These are phyloP conservation scores for Blastocrithidia nonstop DNA, from an alignment of 208 protist genomes.

Conservation along the genomic window DNA sequence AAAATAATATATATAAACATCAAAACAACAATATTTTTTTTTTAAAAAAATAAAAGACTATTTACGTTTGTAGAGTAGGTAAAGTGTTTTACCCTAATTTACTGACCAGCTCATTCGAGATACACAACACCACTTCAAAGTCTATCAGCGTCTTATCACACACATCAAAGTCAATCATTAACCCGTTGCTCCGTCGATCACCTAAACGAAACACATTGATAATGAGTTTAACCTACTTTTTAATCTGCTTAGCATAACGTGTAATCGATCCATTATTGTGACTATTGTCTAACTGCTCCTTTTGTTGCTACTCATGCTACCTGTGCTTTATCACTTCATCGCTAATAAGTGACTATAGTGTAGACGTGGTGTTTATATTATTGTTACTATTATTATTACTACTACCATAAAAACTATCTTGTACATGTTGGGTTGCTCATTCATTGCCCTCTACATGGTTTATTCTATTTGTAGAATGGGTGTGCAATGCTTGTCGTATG, in stretches of 20 bases:
- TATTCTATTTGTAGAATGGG: too few species aligned
- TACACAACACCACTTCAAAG: constrained; percentile 32
- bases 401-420: too few species aligned
- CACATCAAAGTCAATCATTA: constrained; percentile 59
- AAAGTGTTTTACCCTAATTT: constrained; percentile 10
- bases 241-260: background rate
- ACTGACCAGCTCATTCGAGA: constrained; percentile 33
- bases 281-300: background rate
- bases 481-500: background rate
- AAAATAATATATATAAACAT: too few species aligned
- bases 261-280: background rate
- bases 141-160: constrained; percentile 38
- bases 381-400: constrained; percentile 2
- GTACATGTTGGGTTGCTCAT: too few species aligned
- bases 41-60: too few species aligned
- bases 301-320: background rate
- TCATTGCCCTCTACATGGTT: too few species aligned
- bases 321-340: background rate
- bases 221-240: constrained; percentile 23
- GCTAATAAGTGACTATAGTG: background rate
- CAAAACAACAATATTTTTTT: too few species aligned
- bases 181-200: constrained; percentile 64
- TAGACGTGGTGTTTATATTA: constrained; percentile 5
- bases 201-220: constrained; percentile 75
- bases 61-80: too few species aligned